phyloP scores from a whole-genome alignment of 805 yeast genomes.

The Dipodascus albidus region DNA sequence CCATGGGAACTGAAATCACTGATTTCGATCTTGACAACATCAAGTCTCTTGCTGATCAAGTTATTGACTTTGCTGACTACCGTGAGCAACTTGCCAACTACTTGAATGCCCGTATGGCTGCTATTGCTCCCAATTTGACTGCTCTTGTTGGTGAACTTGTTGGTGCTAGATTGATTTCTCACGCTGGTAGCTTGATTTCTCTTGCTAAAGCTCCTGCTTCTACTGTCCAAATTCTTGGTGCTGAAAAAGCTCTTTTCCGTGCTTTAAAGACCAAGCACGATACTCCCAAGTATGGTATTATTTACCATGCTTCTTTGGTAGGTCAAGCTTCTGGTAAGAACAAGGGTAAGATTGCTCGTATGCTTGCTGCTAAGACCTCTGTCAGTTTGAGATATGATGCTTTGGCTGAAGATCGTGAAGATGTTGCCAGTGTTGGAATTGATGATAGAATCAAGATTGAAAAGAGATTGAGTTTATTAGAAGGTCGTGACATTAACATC shows the following conservation, averaged over 20 bases:
- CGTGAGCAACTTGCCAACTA: slow-evolving; percentile 93
- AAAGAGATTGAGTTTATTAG: slow-evolving; percentile 84
- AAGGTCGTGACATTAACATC: slow-evolving; percentile 88
- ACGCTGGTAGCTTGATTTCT: slow-evolving; percentile 88
- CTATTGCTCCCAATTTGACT: slow-evolving; percentile 96
- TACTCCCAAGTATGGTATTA: slow-evolving; percentile 95
- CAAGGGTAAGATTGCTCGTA: slow-evolving; percentile 98
- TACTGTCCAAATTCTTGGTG: slow-evolving; percentile 95
- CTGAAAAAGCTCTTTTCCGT: slow-evolving; percentile 97
- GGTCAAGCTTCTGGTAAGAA: slow-evolving; percentile 98
- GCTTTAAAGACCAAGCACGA: slow-evolving; percentile 97
- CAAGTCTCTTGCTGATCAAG: slow-evolving; percentile 86
- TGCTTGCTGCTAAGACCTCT: slow-evolving; percentile 96
- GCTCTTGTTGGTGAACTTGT: slow-evolving; percentile 94
- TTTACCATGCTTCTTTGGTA: slow-evolving; percentile 92
- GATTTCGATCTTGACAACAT: slow-evolving; percentile 81
- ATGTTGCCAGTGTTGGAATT: slow-evolving; percentile 85
- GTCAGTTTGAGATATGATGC: slow-evolving; percentile 96
- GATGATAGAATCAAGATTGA: slow-evolving; percentile 90
- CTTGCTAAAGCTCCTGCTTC: slow-evolving; percentile 98
- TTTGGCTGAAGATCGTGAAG: slow-evolving; percentile 84
- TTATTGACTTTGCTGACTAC: slow-evolving; percentile 90
- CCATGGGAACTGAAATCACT: slow-evolving; percentile 99
- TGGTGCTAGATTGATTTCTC: slow-evolving; percentile 97
- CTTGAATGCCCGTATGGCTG: slow-evolving; percentile 90